Conservation (phyloP, 2,329 filamentous ascomycete genomes). For the Chalaropsis thielavioides region DNA sequence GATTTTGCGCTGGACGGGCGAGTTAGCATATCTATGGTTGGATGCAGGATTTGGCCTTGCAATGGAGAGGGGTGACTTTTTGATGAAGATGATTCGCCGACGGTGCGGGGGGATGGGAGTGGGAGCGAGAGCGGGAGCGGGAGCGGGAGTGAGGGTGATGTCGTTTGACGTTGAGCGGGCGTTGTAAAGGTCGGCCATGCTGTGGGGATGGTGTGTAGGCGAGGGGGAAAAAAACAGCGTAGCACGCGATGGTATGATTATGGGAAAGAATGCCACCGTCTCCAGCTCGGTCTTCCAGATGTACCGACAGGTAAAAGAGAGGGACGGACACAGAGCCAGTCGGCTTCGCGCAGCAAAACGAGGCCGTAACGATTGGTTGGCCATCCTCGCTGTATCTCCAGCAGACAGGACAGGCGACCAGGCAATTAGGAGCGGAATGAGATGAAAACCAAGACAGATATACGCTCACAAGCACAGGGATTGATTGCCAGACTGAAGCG, state of each 20-base stretch:
- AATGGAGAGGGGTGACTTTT: neutral
- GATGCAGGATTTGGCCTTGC: constrained; percentile 11
- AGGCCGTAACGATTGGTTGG: neutral
- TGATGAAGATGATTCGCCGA: neutral
- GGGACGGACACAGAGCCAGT: neutral
- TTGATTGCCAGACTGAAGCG: neutral
- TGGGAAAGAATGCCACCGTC: neutral
- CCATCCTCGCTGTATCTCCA: neutral
- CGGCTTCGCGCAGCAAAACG: too few species aligned
- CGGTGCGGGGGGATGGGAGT: neutral
- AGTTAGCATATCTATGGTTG: neutral
- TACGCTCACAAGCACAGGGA: neutral
- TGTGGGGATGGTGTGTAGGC: neutral
- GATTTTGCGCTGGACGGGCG: constrained; percentile 58
- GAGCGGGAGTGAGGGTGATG: too few species aligned
- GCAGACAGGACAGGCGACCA: neutral
- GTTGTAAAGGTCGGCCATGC: neutral
- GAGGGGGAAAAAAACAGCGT: neutral
- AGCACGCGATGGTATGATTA: too few species aligned
- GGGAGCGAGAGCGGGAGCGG: neutral
- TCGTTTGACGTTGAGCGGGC: too few species aligned
- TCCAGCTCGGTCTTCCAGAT: neutral
- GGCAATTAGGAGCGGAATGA: neutral
- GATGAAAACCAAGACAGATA: neutral
- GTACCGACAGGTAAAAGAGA: neutral